phyloP scores from a whole-genome alignment of 1,139 yeast species.

The Suhomyces bribrorum region DNA sequence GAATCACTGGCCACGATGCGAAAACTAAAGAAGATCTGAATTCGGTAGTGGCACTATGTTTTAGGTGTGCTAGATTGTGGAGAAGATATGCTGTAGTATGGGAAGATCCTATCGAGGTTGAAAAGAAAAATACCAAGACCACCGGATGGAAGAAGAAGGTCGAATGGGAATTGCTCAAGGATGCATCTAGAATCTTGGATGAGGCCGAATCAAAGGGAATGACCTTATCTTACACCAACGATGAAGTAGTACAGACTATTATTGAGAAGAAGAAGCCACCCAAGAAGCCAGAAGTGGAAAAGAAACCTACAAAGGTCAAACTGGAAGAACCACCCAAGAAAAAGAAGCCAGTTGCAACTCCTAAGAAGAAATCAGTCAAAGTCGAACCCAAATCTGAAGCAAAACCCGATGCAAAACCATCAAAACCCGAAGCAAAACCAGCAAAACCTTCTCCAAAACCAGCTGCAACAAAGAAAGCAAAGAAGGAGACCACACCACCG shows the following conservation, averaged over 20 bases:
- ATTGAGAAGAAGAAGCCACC: constrained; percentile 6
- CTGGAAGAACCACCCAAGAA: constrained; percentile 6
- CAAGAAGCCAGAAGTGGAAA: not conserved
- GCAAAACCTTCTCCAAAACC: not conserved
- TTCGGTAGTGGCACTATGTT: constrained; percentile 61
- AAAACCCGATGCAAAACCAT: not conserved
- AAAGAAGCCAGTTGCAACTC: constrained; percentile 2
- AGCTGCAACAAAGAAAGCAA: constrained; percentile 2
- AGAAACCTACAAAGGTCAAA: constrained; percentile 1
- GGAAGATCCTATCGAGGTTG: constrained; percentile 76
- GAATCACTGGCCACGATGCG: constrained; percentile 65
- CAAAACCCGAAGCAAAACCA: not conserved
- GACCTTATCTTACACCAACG: constrained; percentile 9
- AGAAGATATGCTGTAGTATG: constrained; percentile 86
- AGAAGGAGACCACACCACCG: constrained; percentile 6
- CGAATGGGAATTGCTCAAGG: constrained; percentile 73
- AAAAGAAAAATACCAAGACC: constrained; percentile 45
- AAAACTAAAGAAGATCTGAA: constrained; percentile 18
- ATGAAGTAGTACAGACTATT: constrained; percentile 6
- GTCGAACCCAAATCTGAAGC: constrained; percentile 4
- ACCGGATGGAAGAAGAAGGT: constrained; percentile 59
- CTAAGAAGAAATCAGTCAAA: constrained; percentile 7
- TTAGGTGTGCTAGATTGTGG: constrained; percentile 90
- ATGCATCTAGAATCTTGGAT: constrained; percentile 57
- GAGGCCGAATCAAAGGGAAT: constrained; percentile 35